Conservation (phyloP, 108 stramenopile species). For the Cyclotella distinguenda region DNA sequence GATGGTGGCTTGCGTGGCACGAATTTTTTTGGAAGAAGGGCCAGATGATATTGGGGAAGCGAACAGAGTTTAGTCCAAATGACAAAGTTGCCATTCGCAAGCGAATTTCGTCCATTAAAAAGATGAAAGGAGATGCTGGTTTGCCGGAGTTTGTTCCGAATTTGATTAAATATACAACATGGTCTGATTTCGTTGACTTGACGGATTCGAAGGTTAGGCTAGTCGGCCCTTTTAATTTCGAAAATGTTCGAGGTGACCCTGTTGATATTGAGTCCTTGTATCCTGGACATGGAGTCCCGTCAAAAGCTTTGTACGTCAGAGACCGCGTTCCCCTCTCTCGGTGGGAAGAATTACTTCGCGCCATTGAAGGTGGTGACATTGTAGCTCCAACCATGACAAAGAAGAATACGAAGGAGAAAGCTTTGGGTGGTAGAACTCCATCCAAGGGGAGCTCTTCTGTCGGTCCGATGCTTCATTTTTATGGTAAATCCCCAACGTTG, state of each 20-base stretch:
- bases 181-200: conserved; percentile 23
- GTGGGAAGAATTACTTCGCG: conserved; percentile 21
- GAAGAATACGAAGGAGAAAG: conserved; percentile 9
- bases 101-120: conserved; percentile 18
- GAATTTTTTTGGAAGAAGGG: conserved; percentile 17
- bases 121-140: background rate
- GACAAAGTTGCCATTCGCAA: conserved; percentile 1
- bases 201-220: conserved; percentile 17
- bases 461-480: conserved; percentile 24
- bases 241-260: background rate
- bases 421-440: background rate
- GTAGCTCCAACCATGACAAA: conserved; percentile 3
- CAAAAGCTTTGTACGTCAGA: conserved; percentile 20
- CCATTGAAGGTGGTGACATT: conserved; percentile 15
- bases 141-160: conserved; percentile 18
- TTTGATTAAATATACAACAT: conserved; percentile 13
- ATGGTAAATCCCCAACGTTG: conserved; percentile 1
- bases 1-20: conserved; percentile 43
- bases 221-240: conserved; percentile 39
- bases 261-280: background rate
- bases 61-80: conserved; percentile 35
- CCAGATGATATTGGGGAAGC: conserved; percentile 23
- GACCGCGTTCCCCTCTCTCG: conserved; percentile 27
- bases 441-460: no score
- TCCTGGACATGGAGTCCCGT: background rate